Conservation (phyloP, 129 eudicot genomes). For the Apium graveolens region DNA sequence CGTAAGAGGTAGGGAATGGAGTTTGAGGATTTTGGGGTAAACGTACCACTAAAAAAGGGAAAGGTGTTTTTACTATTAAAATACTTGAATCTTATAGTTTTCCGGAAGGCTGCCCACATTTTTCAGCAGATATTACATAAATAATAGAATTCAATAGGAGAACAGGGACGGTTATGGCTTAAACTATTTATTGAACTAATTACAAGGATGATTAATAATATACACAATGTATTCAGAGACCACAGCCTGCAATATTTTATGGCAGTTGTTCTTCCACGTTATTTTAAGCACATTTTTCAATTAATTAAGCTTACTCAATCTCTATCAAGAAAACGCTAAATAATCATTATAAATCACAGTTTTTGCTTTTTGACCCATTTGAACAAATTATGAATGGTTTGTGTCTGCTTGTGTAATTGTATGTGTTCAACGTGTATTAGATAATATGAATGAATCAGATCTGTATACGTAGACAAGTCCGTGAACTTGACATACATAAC, state of each 20-base stretch:
- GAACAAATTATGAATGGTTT: not conserved
- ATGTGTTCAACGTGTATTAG: conserved; percentile 5
- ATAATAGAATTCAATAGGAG: too few species aligned
- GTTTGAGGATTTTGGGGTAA: too few species aligned
- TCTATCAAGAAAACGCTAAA: not conserved
- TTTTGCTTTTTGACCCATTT: not conserved
- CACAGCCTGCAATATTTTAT: not conserved
- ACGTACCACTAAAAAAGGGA: too few species aligned
- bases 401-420: not conserved
- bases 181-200: not conserved
- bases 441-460: conserved; percentile 1
- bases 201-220: not conserved
- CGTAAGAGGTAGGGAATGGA: too few species aligned
- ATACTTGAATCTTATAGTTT: too few species aligned
- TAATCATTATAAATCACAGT: too few species aligned
- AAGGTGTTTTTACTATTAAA: too few species aligned
- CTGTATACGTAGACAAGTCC: not conserved
- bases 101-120: too few species aligned
- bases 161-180: not conserved
- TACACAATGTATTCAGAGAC: not conserved
- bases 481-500: not conserved
- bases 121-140: too few species aligned
- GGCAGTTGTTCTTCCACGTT: not conserved
- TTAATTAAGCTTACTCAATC: not conserved
- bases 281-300: not conserved